Evolutionary conservation across 2,329 filamentous ascomycete genomes (phyloP).

Genomic region (Epichloe brachyelytri): DNA sequence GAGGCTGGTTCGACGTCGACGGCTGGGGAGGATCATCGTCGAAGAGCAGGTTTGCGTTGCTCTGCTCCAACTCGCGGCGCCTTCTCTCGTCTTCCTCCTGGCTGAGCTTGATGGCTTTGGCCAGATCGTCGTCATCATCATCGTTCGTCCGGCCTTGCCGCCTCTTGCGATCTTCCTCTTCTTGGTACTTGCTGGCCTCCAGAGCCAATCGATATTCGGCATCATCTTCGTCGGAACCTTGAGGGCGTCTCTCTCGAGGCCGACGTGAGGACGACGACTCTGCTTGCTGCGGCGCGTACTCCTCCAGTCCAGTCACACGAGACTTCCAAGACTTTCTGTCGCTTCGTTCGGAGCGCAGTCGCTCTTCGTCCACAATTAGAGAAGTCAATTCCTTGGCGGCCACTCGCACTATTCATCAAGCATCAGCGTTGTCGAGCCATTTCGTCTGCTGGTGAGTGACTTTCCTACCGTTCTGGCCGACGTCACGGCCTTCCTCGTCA

Average conservation of each 20-base stretch:
- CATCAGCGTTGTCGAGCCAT: constrained; percentile 7
- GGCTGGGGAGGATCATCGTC: constrained; percentile 57
- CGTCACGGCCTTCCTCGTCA: constrained; percentile 89
- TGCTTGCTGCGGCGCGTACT: constrained; percentile 43
- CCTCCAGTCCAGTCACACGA: constrained; percentile 84
- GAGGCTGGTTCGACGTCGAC: constrained; percentile 38
- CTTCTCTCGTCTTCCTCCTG: constrained; percentile 88
- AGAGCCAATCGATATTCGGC: constrained; percentile 81
- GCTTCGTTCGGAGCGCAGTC: constrained; percentile 75
- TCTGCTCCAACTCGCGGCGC: constrained; percentile 73
- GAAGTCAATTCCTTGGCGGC: constrained; percentile 93
- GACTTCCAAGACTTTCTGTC: constrained; percentile 96
- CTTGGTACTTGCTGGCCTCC: constrained; percentile 89
- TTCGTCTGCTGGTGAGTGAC: not conserved
- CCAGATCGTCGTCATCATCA: constrained; percentile 70
- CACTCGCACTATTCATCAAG: constrained; percentile 56
- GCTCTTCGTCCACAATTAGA: constrained; percentile 85
- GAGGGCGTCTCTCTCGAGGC: constrained; percentile 32
- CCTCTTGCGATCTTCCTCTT: constrained; percentile 75
- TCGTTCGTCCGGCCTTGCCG: constrained; percentile 48
- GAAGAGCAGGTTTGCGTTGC: constrained; percentile 77
- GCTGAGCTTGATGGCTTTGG: constrained; percentile 89
- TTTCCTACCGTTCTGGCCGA: constrained; percentile 81
- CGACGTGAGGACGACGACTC: constrained; percentile 29
- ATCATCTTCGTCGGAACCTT: constrained; percentile 65